Evolutionary conservation across 805 yeast species (phyloP), one percentile per base, ranked within the genome.

Genomic region (Zygoascus bituminiphila): DNA sequence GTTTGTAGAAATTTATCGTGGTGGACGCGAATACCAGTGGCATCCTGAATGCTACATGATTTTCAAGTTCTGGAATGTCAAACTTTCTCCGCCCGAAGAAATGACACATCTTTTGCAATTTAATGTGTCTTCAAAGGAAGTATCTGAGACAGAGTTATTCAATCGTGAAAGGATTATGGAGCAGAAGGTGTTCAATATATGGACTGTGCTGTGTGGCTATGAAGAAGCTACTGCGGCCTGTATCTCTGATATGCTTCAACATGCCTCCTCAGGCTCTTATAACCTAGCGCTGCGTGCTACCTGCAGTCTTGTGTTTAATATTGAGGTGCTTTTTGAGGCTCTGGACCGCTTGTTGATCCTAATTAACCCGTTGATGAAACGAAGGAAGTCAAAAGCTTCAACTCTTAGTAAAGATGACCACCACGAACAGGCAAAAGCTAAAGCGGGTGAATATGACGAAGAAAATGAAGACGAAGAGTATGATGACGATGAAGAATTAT

Each of bases 31-130:
- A 50, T 95, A 89, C 64, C 95, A 88, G 62, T 93, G 99, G 99
- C 99, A 93, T 66, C 98, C 97, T 1, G 98, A 94, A 63, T 93
- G 99, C 70, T 93, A 88, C 62, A 94, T 94, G 88, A 94, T 93
- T 43, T 89, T 85, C 70, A 89, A 89, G 65, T 89, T 88, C 60
- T 93, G 98, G 98, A 88, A 88, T 62, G 95, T 89, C 19, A 76
- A 81, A 49, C 71, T 93, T 20, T 75, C 83, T 23, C 55, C 58
- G 15, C 57, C 49, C 4, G 54, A 55, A 14, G 41, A 42, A 8
- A n/a, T n/a, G n/a, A 23, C 24, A 14, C 50, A 47, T 15, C 47
- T 49, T 4, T 36, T 51, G 10, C 51, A 55, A 24, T 55, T 54
- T 23, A 26, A 45, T 24, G 26, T 54, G 33, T 54, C 57, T 1